A percentile compares a stretch with the other conserved stretches of the same genome.
Evolutionary conservation across 2,329 filamentous ascomycete genomes (phyloP).

Genomic region (Beauveria bassiana): DNA sequence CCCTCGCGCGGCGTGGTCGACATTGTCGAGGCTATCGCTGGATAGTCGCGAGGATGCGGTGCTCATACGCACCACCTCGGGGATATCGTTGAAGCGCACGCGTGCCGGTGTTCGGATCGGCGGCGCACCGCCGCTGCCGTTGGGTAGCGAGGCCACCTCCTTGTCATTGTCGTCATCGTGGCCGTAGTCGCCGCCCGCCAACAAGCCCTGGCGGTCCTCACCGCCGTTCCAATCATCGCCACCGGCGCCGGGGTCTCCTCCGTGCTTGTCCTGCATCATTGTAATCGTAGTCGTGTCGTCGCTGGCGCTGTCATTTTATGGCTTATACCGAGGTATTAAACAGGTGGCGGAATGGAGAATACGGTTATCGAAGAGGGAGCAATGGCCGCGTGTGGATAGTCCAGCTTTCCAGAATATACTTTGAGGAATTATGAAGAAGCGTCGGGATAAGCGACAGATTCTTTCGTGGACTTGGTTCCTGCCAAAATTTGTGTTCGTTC

Average conservation of each 20-base stretch:
- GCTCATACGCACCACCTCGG: slow-evolving; percentile 32
- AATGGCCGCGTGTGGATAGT: neutral
- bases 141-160: neutral
- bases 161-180: slow-evolving; percentile 8
- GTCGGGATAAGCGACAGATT: neutral
- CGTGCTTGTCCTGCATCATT: slow-evolving; percentile 9
- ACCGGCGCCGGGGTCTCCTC: neutral
- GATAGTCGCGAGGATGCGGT: slow-evolving; percentile 14
- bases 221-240: slow-evolving; percentile 12
- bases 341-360: neutral
- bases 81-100: slow-evolving; percentile 63
- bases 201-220: slow-evolving; percentile 18
- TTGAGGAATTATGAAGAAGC: neutral
- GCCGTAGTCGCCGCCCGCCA: slow-evolving; percentile 13
- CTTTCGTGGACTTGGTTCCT: neutral
- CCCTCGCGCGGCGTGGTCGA: neutral
- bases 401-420: neutral
- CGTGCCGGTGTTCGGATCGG: slow-evolving; percentile 49
- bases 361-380: neutral
- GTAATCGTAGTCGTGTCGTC: slow-evolving; percentile 13
- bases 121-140: neutral
- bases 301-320: slow-evolving; percentile 7
- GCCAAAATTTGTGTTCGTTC: neutral
- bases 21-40: neutral
- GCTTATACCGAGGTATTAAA: neutral